Evolutionary conservation across 805 yeast species (phyloP).

Genomic region (Kluyveromyces nonfermentans): DNA sequence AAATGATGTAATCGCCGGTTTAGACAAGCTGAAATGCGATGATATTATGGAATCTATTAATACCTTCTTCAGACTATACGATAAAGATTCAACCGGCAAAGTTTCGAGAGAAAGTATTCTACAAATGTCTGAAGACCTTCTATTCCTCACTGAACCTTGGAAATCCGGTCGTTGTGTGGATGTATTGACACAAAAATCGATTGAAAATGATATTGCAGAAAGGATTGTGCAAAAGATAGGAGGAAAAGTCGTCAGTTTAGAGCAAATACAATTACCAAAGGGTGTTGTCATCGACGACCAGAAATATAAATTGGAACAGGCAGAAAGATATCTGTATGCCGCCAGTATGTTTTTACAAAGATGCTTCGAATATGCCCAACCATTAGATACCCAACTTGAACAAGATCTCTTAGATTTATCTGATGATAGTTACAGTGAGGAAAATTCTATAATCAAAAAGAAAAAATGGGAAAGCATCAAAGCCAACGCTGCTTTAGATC

Average conservation of each 20-base stretch:
- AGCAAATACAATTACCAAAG: conserved; percentile 42
- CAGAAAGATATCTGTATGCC: conserved; percentile 76
- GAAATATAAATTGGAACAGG: conserved; percentile 50
- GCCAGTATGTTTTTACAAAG: conserved; percentile 80
- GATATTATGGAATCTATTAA: conserved; percentile 75
- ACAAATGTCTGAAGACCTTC: conserved; percentile 76
- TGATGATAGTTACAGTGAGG: conserved; percentile 28
- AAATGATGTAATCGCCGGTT: conserved; percentile 61
- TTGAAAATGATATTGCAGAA: conserved; percentile 62
- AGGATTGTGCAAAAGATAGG: conserved; percentile 34
- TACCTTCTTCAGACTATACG: conserved; percentile 71
- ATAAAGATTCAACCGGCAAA: conserved; percentile 45
- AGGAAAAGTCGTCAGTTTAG: conserved; percentile 25
- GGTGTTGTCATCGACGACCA: conserved; percentile 57
- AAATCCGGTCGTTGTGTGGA: conserved; percentile 65
- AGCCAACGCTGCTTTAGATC: conserved; percentile 78
- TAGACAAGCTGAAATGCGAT: conserved; percentile 56
- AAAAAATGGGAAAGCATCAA: conserved; percentile 30
- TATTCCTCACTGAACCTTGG: conserved; percentile 79
- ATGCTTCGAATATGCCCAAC: conserved; percentile 84
- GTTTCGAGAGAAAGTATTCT: conserved; percentile 73
- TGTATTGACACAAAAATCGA: conserved; percentile 47
- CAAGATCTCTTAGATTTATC: conserved; percentile 35
- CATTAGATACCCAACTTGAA: conserved; percentile 40
- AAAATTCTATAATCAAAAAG: conserved; percentile 14